Percentiles rank a stretch among this genome's conserved stretches.
Evolutionary conservation across 331 rosid genomes (phyloP).

Genomic region (Pyracantha coccinea): DNA sequence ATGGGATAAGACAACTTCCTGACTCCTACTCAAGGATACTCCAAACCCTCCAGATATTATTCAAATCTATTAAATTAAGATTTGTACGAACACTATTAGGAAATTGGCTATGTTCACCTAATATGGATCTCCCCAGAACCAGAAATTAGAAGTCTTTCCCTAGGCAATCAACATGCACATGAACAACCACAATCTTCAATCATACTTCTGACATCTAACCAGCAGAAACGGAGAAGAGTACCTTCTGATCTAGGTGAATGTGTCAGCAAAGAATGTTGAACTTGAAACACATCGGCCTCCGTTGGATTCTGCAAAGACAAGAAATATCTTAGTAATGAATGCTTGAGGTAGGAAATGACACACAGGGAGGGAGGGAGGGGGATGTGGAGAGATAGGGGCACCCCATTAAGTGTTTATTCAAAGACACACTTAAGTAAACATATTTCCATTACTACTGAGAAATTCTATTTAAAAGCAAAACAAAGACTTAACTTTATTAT

Average conservation of each 20-base stretch:
- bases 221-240: conserved; percentile 13
- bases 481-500: background rate
- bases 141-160: background rate
- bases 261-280: conserved; percentile 5
- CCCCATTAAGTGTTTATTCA: background rate
- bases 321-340: background rate
- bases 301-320: conserved; percentile 37
- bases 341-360: background rate
- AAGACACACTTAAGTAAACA: background rate
- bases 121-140: background rate
- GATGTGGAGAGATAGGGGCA: background rate
- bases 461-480: background rate
- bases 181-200: background rate
- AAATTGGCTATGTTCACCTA: background rate
- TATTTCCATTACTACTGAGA: background rate
- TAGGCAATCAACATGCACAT: background rate
- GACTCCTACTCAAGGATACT: background rate
- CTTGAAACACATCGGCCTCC: conserved; percentile 15
- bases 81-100: background rate
- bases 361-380: background rate
- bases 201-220: background rate
- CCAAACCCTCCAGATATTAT: background rate
- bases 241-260: conserved; percentile 37
- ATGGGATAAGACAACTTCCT: background rate
- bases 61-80: background rate